phyloP scores from a whole-genome alignment of 495 filamentous ascomycete genomes.

The Aspergillus ellipticus region DNA sequence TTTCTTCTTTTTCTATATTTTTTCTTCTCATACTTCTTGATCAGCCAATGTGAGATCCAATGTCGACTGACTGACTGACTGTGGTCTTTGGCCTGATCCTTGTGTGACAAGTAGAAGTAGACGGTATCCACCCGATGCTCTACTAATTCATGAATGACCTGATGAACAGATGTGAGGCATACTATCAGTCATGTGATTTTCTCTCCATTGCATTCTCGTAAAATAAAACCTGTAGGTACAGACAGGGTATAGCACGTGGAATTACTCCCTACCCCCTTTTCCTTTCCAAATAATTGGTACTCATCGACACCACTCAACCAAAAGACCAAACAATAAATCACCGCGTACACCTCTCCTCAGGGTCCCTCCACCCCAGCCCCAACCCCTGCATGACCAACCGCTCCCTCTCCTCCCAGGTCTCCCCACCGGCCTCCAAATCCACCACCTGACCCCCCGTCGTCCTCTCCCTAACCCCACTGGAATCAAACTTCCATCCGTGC shows the following conservation, averaged over 20 bases:
- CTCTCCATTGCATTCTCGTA: too few species aligned
- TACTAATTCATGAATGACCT: too few species aligned
- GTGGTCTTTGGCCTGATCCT: background rate
- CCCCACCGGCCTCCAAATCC: conserved; percentile 55
- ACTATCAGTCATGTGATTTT: too few species aligned
- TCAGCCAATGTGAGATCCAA: conserved; percentile 9
- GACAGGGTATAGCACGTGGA: too few species aligned
- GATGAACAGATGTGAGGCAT: too few species aligned
- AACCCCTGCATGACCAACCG: conserved; percentile 75
- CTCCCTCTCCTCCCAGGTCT: conserved; percentile 69
- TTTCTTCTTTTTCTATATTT: background rate
- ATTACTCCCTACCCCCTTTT: too few species aligned
- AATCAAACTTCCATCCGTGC: conserved; percentile 81
- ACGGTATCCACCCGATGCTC: too few species aligned
- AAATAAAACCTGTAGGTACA: too few species aligned
- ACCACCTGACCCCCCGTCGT: conserved; percentile 59
- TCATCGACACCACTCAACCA: too few species aligned
- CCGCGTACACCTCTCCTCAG: conserved; percentile 73
- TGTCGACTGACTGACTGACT: background rate
- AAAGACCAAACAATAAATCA: too few species aligned
- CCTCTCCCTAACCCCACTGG: conserved; percentile 74
- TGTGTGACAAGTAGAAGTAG: background rate
- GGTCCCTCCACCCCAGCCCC: conserved; percentile 67
- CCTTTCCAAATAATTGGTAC: too few species aligned
- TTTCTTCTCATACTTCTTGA: background rate